Evolutionary conservation across 352 stramenopile genomes (phyloP).

Genomic region (Globisporangium nagaii): DNA sequence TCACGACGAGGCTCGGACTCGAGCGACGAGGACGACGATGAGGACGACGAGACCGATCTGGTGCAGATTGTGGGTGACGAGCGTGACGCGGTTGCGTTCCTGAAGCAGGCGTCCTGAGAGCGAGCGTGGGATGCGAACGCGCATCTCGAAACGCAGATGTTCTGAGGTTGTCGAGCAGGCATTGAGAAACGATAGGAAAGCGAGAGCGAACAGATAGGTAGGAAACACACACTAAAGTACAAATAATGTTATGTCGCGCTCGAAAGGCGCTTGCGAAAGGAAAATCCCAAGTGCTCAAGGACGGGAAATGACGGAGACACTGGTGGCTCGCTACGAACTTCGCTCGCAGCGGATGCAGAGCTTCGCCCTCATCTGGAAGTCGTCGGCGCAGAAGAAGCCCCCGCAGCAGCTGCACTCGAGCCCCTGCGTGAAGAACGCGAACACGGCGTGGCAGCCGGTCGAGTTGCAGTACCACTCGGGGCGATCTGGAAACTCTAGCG

Average conservation of each 20-base stretch:
- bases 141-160: no score
- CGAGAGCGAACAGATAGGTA: neutral
- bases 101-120: no score
- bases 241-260: constrained; percentile 11
- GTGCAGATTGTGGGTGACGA: constrained; percentile 11
- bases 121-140: neutral
- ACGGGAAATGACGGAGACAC: no score
- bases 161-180: no score
- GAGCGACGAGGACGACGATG: constrained; percentile 7
- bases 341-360: constrained; percentile 19
- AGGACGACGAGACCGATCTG: neutral
- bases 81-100: neutral
- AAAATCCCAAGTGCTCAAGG: no score
- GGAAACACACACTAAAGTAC: constrained; percentile 8
- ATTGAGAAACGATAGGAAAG: neutral
- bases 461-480: constrained; percentile 77
- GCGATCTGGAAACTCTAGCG: constrained; percentile 48
- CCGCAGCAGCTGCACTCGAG: constrained; percentile 42
- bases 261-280: neutral
- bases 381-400: constrained; percentile 50
- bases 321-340: neutral
- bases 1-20: constrained; percentile 5
- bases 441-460: constrained; percentile 49
- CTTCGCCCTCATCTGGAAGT: constrained; percentile 37
- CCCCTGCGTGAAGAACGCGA: constrained; percentile 55